Evolutionary conservation across 73 alveolate species (phyloP).

Genomic region (Symbiodinium pilosum): DNA sequence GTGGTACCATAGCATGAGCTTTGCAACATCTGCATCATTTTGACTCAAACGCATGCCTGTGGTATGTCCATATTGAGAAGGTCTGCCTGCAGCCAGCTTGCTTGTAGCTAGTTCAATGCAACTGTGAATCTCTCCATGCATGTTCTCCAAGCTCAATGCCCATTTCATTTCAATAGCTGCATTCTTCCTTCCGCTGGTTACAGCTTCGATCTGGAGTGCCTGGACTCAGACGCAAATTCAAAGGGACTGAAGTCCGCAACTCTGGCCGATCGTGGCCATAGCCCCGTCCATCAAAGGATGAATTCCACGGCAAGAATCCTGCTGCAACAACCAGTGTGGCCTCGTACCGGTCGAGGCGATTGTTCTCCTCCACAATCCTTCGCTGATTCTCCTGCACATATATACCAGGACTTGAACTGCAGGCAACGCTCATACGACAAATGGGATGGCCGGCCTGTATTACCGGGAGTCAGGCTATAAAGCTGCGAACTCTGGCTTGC

Average conservation of each 20-base stretch:
- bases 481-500: background rate
- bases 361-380: constrained; percentile 82
- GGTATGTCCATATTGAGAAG: constrained; percentile 88
- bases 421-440: background rate
- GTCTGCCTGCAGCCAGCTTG: background rate
- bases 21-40: background rate
- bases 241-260: too few species aligned
- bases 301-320: background rate
- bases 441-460: background rate
- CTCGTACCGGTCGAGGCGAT: constrained; percentile 57
- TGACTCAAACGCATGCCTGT: constrained; percentile 5
- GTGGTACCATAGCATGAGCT: background rate
- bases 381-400: constrained; percentile 60
- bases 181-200: constrained; percentile 78
- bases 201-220: constrained; percentile 51
- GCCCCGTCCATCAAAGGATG: too few species aligned
- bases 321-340: constrained; percentile 9
- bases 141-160: constrained; percentile 15
- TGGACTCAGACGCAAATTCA: too few species aligned
- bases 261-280: too few species aligned
- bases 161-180: constrained; percentile 93
- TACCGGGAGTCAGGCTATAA: background rate
- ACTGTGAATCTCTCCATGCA: too few species aligned
- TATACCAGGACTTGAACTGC: too few species aligned
- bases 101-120: too few species aligned